phyloP scores from a whole-genome alignment of 2,329 filamentous ascomycete species.

The Nannizziopsis barbatae region DNA sequence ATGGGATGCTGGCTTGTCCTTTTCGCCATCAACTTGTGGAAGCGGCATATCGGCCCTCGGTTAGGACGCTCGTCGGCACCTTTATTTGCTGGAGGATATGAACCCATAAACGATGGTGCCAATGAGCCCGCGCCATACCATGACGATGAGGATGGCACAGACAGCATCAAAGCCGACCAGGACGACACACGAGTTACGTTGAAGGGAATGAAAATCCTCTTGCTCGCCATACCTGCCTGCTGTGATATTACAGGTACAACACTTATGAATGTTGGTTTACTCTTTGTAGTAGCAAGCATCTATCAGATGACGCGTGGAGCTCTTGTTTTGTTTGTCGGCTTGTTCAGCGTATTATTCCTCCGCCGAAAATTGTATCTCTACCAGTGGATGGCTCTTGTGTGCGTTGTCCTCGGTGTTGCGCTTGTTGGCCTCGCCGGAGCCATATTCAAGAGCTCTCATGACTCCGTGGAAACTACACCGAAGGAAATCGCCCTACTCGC shows the following conservation, averaged over 20 bases:
- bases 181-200: constrained; percentile 51
- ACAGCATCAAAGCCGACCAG: constrained; percentile 43
- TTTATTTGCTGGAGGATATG: constrained; percentile 48
- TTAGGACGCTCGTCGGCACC: constrained; percentile 29
- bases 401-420: constrained; percentile 79
- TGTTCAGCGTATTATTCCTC: constrained; percentile 89
- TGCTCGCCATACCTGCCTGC: constrained; percentile 75
- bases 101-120: constrained; percentile 47
- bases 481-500: constrained; percentile 22
- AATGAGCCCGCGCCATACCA: constrained; percentile 26
- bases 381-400: constrained; percentile 80
- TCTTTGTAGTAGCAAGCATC: constrained; percentile 90
- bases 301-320: constrained; percentile 98
- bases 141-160: constrained; percentile 38
- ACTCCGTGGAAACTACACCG: constrained; percentile 22
- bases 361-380: constrained; percentile 68
- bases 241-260: constrained; percentile 94
- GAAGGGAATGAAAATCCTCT: constrained; percentile 55
- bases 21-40: constrained; percentile 55
- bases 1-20: constrained; percentile 93
- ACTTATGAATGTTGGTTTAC: constrained; percentile 88
- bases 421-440: constrained; percentile 82
- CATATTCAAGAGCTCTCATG: constrained; percentile 55
- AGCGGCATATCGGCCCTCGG: constrained; percentile 40
- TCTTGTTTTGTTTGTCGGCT: constrained; percentile 84